Evolutionary conservation across 176 grass and related monocot genomes (phyloP).

Genomic region (Avena sativa): DNA sequence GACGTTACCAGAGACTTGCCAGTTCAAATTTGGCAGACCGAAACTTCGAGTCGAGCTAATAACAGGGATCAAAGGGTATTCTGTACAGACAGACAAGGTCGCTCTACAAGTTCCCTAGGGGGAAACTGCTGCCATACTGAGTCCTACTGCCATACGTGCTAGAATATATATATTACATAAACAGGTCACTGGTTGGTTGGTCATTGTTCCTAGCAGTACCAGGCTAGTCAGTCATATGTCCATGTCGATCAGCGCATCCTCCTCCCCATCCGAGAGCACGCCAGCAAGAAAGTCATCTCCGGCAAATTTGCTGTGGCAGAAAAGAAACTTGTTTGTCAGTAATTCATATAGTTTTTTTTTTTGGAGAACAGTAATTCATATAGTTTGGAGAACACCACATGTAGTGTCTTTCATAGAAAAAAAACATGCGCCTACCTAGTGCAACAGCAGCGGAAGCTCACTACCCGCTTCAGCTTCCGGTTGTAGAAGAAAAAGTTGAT

Average conservation of each 20-base stretch:
- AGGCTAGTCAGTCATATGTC: conserved; percentile 66
- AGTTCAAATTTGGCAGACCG: background rate
- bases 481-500: conserved; percentile 96
- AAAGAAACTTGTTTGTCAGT: conserved; percentile 10
- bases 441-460: conserved; percentile 93
- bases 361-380: background rate
- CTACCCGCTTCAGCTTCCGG: conserved; percentile 87
- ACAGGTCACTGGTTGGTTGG: conserved; percentile 33
- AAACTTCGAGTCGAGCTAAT: too few relatives aligned
- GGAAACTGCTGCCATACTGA: background rate
- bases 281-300: conserved; percentile 66
- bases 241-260: conserved; percentile 85
- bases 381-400: background rate
- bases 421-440: conserved; percentile 56
- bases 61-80: background rate
- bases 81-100: conserved; percentile 9
- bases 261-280: conserved; percentile 49
- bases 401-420: background rate
- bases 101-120: background rate
- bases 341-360: background rate
- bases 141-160: conserved; percentile 4
- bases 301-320: conserved; percentile 61
- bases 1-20: background rate
- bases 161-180: too few relatives aligned
- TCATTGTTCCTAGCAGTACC: conserved; percentile 20